phyloP scores from a whole-genome alignment of 257 asterid genomes.

The Leonotis leonurus region DNA sequence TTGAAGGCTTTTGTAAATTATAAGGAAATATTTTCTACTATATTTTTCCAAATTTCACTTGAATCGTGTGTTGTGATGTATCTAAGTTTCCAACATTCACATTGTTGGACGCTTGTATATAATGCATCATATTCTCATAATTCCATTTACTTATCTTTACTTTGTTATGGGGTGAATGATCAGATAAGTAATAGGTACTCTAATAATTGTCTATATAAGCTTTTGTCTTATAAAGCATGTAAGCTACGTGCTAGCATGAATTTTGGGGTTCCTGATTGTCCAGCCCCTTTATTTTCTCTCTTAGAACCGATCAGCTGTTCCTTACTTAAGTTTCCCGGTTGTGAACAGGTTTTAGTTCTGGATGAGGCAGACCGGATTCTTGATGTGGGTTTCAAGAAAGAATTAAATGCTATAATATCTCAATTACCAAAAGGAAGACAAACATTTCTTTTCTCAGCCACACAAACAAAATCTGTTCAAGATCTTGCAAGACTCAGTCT shows the following conservation, averaged over 20 bases:
- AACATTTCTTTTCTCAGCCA: constrained; percentile 86
- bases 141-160: background rate
- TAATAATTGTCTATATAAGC: background rate
- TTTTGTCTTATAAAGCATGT: background rate
- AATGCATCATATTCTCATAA: background rate
- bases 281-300: background rate
- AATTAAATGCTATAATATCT: constrained; percentile 76
- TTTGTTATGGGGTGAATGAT: background rate
- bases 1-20: background rate
- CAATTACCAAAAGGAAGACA: constrained; percentile 86
- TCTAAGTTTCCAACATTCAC: background rate
- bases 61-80: background rate
- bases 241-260: background rate
- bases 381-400: constrained; percentile 78
- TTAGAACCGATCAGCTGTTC: constrained; percentile 4
- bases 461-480: constrained; percentile 90
- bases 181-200: background rate
- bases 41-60: background rate
- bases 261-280: background rate
- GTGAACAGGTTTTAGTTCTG: constrained; percentile 80
- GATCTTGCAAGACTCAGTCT: constrained; percentile 95
- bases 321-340: constrained; percentile 39
- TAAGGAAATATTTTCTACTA: background rate
- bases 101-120: background rate
- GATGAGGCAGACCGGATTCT: constrained; percentile 99